These are phyloP conservation scores for Kokia cookei DNA, from an alignment of 441 rosid genomes.

Conservation along the genomic window DNA sequence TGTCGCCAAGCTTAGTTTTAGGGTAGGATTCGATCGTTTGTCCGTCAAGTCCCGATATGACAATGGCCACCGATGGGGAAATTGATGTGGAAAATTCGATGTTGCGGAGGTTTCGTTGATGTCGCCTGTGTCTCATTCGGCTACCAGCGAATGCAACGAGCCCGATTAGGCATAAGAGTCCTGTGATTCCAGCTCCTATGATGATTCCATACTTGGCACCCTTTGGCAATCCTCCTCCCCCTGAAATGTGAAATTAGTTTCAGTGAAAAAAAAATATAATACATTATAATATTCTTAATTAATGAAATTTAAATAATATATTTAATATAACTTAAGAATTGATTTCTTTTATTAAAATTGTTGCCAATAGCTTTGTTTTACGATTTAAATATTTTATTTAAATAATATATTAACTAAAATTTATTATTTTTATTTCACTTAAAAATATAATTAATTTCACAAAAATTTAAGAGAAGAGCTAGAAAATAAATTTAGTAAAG, in stretches of 20 bases:
- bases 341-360: no score
- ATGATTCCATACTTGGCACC: constrained; percentile 37
- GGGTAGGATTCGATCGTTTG: constrained; percentile 65
- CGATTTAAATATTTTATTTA: neutral
- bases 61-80: neutral
- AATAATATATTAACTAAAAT: no score
- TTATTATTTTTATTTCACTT: no score
- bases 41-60: constrained; percentile 36
- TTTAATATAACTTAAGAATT: no score
- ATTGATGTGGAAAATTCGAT: neutral
- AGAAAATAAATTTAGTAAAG: no score
- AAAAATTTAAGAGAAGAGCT: no score
- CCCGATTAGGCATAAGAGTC: constrained; percentile 32
- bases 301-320: no score
- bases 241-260: neutral
- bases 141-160: constrained; percentile 20
- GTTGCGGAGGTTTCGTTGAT: neutral
- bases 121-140: constrained; percentile 1
- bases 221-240: constrained; percentile 26
- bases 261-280: no score
- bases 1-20: constrained; percentile 52
- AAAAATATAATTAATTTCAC: no score
- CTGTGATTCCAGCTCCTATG: constrained; percentile 38
- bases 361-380: neutral
- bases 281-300: no score